A percentile compares a stretch with the other conserved stretches of the same genome.
Conservation (phyloP, 1,284 basidiomycete species). For the Phlebopus sp. region DNA sequence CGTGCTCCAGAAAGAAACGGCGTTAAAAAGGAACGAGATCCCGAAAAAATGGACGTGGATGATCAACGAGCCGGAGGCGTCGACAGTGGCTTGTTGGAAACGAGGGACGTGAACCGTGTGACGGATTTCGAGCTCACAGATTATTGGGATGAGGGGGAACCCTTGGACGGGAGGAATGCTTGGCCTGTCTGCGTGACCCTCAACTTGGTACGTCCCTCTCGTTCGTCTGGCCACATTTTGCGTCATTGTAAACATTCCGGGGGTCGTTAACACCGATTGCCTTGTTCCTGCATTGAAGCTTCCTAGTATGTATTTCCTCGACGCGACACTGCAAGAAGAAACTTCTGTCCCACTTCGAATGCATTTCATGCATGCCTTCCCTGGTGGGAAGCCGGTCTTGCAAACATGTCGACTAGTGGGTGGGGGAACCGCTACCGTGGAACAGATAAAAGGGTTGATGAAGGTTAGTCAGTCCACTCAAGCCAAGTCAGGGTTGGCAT, state of each 20-base stretch:
- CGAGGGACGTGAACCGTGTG: slow-evolving; percentile 37
- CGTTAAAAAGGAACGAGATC: slow-evolving; percentile 21
- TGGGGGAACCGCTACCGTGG: slow-evolving; percentile 47
- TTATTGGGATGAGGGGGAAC: slow-evolving; percentile 80
- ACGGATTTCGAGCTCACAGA: slow-evolving; percentile 82
- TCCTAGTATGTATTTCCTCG: slow-evolving; percentile 59
- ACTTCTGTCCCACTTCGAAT: slow-evolving; percentile 54
- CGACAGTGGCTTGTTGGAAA: slow-evolving; percentile 48
- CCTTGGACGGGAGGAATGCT: slow-evolving; percentile 50
- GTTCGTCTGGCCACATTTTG: background rate
- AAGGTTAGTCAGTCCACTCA: slow-evolving; percentile 43
- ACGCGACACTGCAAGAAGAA: slow-evolving; percentile 68
- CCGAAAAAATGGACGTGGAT: slow-evolving; percentile 54
- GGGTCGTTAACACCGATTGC: background rate
- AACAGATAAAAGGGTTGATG: slow-evolving; percentile 48
- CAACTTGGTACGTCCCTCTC: slow-evolving; percentile 54
- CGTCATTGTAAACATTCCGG: background rate
- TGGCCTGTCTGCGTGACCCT: slow-evolving; percentile 78
- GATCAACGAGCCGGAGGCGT: slow-evolving; percentile 27
- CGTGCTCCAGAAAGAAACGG: slow-evolving; percentile 33
- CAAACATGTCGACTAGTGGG: slow-evolving; percentile 65
- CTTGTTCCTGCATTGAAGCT: slow-evolving; percentile 35
- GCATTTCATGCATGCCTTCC: slow-evolving; percentile 61
- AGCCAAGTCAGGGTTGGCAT: background rate
- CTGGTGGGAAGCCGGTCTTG: slow-evolving; percentile 37